These are phyloP conservation scores for Fusarium nanum DNA, from an alignment of 2,329 filamentous ascomycete species.

Conservation along the genomic window DNA sequence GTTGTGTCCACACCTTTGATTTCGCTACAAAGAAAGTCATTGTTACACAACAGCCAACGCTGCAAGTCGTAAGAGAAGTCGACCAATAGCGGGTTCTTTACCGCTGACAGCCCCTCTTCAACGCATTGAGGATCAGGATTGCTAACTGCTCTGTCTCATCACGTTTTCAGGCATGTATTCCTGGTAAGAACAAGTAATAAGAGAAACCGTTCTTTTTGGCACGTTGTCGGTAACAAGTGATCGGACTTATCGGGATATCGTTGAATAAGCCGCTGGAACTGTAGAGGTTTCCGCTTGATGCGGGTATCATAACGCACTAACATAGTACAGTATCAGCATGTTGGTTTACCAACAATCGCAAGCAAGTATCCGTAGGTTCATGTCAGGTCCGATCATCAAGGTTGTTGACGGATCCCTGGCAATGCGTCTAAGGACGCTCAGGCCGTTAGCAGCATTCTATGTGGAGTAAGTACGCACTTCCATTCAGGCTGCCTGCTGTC, in stretches of 20 bases:
- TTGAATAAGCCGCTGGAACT: background rate
- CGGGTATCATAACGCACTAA: background rate
- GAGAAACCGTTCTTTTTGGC: background rate
- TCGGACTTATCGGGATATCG: background rate
- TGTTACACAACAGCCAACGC: conserved; percentile 39
- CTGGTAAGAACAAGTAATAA: background rate
- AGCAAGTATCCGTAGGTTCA: background rate
- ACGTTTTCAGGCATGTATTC: conserved; percentile 14
- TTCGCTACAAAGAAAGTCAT: conserved; percentile 20
- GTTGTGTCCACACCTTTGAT: conserved; percentile 16
- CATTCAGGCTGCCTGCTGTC: conserved; percentile 19
- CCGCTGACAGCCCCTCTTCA: conserved; percentile 25
- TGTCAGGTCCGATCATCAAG: conserved; percentile 37
- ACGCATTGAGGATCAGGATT: conserved; percentile 26
- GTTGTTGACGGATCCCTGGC: conserved; percentile 27
- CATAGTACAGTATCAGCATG: background rate
- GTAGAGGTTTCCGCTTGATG: background rate
- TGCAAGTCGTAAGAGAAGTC: conserved; percentile 21
- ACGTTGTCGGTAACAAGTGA: background rate
- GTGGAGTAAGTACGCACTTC: conserved; percentile 35
- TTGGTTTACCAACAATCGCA: background rate
- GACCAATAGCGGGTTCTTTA: conserved; percentile 22
- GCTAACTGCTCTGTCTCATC: conserved; percentile 35
- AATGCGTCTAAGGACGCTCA: conserved; percentile 35
- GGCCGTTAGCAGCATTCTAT: conserved; percentile 32